Conservation (phyloP, 176 grass and related monocot species). For the Avena sativa region DNA sequence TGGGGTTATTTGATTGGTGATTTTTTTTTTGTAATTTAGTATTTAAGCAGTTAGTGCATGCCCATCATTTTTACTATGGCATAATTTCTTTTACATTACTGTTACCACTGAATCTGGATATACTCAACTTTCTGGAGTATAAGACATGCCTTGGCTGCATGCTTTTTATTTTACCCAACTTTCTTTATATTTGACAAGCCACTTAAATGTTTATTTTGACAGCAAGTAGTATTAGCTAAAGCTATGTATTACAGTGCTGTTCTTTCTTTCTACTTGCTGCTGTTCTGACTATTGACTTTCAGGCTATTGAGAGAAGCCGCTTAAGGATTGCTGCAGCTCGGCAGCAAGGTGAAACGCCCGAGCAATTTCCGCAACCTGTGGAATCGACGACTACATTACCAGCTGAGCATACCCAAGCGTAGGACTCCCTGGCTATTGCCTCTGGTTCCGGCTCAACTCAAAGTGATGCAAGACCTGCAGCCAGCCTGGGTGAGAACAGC, state of each 20-base stretch:
- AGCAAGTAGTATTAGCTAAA: constrained; percentile 1
- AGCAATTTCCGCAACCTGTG: constrained; percentile 40
- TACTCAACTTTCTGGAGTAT: background rate
- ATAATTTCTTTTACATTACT: background rate
- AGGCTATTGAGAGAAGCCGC: constrained; percentile 72
- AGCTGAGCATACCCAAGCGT: constrained; percentile 34
- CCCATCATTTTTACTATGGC: background rate
- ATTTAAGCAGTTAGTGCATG: too few relatives aligned
- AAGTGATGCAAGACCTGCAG: constrained; percentile 38
- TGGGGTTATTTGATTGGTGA: background rate
- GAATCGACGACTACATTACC: constrained; percentile 25
- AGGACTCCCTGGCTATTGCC: constrained; percentile 26
- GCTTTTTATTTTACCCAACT: background rate
- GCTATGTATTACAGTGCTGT: background rate
- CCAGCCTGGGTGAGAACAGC: constrained; percentile 15
- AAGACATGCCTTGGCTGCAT: background rate
- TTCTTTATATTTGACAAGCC: constrained; percentile 5
- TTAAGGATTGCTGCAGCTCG: constrained; percentile 53
- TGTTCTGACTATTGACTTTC: constrained; percentile 42
- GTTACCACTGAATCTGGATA: background rate
- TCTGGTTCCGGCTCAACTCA: constrained; percentile 53
- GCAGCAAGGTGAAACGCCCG: constrained; percentile 36
- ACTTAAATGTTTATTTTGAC: background rate
- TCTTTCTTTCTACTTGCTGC: background rate
- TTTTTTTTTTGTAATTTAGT: too few relatives aligned